Evolutionary conservation across 2,329 filamentous ascomycete species (phyloP).

Genomic region (Neopestalotiopsis sp.): DNA sequence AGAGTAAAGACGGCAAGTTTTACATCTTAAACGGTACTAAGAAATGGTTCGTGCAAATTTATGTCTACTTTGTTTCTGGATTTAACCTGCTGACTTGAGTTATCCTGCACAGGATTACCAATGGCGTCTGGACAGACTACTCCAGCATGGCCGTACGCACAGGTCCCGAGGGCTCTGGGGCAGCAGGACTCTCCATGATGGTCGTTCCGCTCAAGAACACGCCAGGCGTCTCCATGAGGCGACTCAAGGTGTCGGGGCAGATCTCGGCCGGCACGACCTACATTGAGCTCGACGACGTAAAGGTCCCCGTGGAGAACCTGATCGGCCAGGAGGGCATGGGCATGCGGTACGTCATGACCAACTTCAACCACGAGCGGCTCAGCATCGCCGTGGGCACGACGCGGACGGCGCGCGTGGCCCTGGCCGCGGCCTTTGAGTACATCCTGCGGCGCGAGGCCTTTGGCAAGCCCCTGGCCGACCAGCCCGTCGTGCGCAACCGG

Average conservation of each 20-base stretch:
- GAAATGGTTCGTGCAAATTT: slow-evolving; percentile 63
- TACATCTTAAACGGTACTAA: slow-evolving; percentile 79
- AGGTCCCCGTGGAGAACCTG: slow-evolving; percentile 72
- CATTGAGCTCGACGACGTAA: slow-evolving; percentile 78
- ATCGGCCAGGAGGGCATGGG: slow-evolving; percentile 73
- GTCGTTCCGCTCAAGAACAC: slow-evolving; percentile 73
- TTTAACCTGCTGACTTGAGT: neutral
- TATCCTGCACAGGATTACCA: slow-evolving; percentile 67
- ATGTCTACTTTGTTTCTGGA: too few species aligned
- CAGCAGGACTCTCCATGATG: slow-evolving; percentile 68
- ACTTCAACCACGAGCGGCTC: slow-evolving; percentile 81
- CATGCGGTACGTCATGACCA: slow-evolving; percentile 78
- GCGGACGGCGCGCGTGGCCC: slow-evolving; percentile 57
- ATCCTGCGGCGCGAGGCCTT: slow-evolving; percentile 46
- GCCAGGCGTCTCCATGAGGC: slow-evolving; percentile 70
- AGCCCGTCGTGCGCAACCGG: slow-evolving; percentile 76
- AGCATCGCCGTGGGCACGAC: slow-evolving; percentile 69
- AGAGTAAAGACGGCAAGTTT: slow-evolving; percentile 66
- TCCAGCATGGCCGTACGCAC: slow-evolving; percentile 76
- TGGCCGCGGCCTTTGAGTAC: slow-evolving; percentile 43
- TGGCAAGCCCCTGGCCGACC: slow-evolving; percentile 66
- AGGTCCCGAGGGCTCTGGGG: slow-evolving; percentile 61
- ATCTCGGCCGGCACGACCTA: slow-evolving; percentile 73
- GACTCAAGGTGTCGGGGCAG: slow-evolving; percentile 71
- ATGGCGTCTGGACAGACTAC: slow-evolving; percentile 73